These are phyloP conservation scores for Dactylorhiza incarnata DNA, from an alignment of 106 monocot species.

Conservation along the genomic window DNA sequence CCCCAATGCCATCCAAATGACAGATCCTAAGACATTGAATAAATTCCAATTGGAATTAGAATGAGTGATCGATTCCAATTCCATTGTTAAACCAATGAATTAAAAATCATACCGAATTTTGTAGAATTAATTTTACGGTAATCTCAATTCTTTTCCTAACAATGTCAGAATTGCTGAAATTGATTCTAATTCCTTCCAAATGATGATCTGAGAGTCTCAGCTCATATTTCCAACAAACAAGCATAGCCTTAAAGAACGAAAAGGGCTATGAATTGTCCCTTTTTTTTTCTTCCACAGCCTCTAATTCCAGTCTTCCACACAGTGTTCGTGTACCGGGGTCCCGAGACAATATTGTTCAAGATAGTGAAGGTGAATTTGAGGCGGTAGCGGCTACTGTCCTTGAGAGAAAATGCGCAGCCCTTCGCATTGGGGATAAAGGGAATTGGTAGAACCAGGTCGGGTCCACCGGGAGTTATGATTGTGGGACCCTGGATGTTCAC, in stretches of 20 bases:
- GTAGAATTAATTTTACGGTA: too few species aligned
- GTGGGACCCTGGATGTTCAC: conserved; percentile 64
- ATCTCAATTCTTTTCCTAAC: too few species aligned
- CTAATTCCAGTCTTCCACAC: conserved; percentile 86
- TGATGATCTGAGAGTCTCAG: too few species aligned
- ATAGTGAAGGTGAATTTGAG: conserved; percentile 67
- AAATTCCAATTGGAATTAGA: too few species aligned
- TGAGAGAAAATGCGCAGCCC: conserved; percentile 63
- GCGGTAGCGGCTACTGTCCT: conserved; percentile 72
- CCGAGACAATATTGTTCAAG: conserved; percentile 76
- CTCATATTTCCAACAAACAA: too few species aligned
- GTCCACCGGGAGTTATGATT: conserved; percentile 46
- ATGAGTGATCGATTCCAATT: too few species aligned
- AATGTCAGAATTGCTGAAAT: too few species aligned
- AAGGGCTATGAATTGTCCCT: background rate
- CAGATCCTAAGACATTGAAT: too few species aligned
- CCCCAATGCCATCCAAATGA: too few species aligned
- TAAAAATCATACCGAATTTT: too few species aligned
- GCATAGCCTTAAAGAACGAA: background rate
- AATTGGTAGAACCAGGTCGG: conserved; percentile 54
- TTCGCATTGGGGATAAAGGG: conserved; percentile 59
- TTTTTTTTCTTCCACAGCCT: conserved; percentile 32
- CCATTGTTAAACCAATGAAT: too few species aligned
- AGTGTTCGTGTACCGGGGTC: conserved; percentile 73
- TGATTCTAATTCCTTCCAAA: too few species aligned